Conservation (phyloP, 306 rosid species). For the Rosa rugosa region DNA sequence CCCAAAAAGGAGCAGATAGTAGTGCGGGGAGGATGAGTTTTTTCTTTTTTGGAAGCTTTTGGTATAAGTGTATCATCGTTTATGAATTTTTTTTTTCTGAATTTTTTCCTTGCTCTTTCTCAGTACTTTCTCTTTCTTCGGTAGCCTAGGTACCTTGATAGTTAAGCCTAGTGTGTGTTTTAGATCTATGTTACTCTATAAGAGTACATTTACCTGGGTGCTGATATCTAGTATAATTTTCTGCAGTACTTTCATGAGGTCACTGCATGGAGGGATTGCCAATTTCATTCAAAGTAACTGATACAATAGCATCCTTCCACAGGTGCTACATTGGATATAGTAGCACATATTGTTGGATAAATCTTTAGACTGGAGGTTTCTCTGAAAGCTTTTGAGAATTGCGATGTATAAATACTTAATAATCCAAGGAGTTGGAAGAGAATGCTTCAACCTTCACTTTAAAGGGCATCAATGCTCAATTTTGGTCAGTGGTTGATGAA, state of each 20-base stretch:
- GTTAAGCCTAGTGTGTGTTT: conserved; percentile 24
- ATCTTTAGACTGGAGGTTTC: conserved; percentile 30
- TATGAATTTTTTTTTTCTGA: not conserved
- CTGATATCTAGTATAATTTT: conserved; percentile 50
- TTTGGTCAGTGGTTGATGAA: conserved; percentile 1
- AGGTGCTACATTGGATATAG: conserved; percentile 36
- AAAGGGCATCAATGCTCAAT: not conserved
- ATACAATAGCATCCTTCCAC: conserved; percentile 38
- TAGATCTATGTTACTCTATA: conserved; percentile 28
- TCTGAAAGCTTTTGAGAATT: conserved; percentile 28
- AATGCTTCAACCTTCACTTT: conserved; percentile 18
- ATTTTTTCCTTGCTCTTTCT: not conserved
- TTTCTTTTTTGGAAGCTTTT: not conserved
- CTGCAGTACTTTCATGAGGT: conserved; percentile 52
- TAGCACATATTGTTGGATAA: conserved; percentile 35
- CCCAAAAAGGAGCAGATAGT: not conserved
- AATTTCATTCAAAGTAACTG: conserved; percentile 40
- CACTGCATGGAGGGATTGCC: conserved; percentile 51
- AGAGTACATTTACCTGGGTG: conserved; percentile 40
- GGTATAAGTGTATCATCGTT: not conserved
- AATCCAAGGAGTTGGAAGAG: conserved; percentile 20
- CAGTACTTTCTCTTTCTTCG: not conserved
- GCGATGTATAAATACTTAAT: conserved; percentile 23
- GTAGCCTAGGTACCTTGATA: conserved; percentile 18
- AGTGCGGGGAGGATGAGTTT: not conserved